A percentile compares a stretch with the other conserved stretches of the same genome.
Evolutionary conservation across 164 flowering plant genomes (phyloP).

Genomic region (Vitis labrusca): DNA sequence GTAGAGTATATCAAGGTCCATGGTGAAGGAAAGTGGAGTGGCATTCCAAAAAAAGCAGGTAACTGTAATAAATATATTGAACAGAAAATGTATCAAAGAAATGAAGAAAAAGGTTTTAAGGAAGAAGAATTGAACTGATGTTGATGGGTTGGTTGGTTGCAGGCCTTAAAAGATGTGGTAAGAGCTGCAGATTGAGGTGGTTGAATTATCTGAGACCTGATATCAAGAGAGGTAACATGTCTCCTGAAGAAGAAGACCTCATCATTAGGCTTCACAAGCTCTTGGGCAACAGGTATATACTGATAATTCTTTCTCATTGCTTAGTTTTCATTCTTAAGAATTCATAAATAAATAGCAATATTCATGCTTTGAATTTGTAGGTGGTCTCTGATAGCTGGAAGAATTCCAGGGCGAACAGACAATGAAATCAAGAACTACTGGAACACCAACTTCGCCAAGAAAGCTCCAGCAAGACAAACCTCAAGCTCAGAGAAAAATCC

Average conservation of each 20-base stretch:
- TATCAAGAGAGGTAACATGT: constrained; percentile 3
- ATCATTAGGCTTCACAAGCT: constrained; percentile 2
- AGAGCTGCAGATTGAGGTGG: constrained; percentile 2
- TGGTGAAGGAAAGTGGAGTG: constrained; percentile 8
- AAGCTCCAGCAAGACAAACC: no score
- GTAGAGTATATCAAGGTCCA: constrained; percentile 1
- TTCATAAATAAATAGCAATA: no score
- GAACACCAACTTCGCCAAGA: background rate
- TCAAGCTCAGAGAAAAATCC: no score
- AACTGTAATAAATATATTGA: background rate
- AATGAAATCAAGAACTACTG: constrained; percentile 5
- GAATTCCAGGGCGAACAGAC: constrained; percentile 6
- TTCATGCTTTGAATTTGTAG: background rate
- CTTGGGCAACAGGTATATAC: constrained; percentile 1
- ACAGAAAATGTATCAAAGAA: no score
- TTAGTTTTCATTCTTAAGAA: no score
- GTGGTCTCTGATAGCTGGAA: constrained; percentile 1
- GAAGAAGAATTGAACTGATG: no score
- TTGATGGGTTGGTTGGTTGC: background rate
- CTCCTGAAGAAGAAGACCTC: background rate
- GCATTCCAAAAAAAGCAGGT: constrained; percentile 1
- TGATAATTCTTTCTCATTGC: no score
- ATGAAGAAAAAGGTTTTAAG: no score
- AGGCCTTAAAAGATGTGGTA: background rate
- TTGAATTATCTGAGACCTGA: constrained; percentile 1